Evolutionary conservation across 768 basidiomycete genomes (phyloP), one percentile per base, ranked within the genome.

Genomic region (Pholiota microspora): DNA sequence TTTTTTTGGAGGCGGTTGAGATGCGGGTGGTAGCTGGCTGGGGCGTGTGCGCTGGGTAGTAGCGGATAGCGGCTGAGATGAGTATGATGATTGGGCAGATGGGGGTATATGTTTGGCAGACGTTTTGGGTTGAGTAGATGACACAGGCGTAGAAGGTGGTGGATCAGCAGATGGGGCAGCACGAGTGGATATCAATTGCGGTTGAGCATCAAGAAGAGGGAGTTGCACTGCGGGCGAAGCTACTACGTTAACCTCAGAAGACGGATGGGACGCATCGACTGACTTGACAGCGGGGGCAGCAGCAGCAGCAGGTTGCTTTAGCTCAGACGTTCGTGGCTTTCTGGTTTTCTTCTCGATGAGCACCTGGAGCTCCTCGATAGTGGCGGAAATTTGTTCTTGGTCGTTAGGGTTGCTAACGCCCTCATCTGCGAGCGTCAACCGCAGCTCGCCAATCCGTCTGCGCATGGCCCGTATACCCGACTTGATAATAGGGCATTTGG

Each of bases 401-500:
- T 42, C 18, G 38, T 21, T 40, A 31, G 6, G 7, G 4, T 36
- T 31, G 35, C 65, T 68, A 35, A 65, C 57, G 13, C 57, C 59
- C 23, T 55, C 60, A 25, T 49, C 62, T 34, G 62, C 67, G 46
- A 62, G 57, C 32, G 51, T 36, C 61, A 68, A 57, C 60, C 71
- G 66, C 16, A 84, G 65, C 56, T 80, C 76, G 7, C 61, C 65
- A 38, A 86, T 64, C 50, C 82, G 80, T 47, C 67, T 67, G 56
- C 68, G 71, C 59, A 86, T 73, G 7, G 74, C 64, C 7, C 68
- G 65, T 0, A 75, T 62, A 8, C 81, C 79, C 32, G 71, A 71
- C 23, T 69, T 54, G 23, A 86, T 70, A 21, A 76, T 64, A 4
- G 80, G 80, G 62, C 85, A 86, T 40, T 64, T 65, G 47, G 72